phyloP scores from a whole-genome alignment of 2,329 filamentous ascomycete genomes.

The Aureobasidium lini region DNA sequence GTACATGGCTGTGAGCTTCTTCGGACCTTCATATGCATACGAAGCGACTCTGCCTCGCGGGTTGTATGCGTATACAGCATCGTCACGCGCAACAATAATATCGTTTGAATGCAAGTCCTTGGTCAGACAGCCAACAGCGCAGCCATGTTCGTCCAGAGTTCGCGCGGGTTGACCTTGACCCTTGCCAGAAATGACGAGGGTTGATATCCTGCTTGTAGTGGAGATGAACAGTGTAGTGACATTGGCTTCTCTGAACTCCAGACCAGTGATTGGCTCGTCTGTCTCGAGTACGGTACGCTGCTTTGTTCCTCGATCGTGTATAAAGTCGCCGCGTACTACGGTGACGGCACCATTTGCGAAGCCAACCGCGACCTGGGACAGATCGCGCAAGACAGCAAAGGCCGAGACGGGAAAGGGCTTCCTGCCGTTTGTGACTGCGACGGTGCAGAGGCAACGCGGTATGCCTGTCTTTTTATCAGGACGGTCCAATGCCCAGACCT shows the following conservation, averaged over 20 bases:
- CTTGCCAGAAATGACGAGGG: constrained; percentile 76
- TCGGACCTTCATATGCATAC: constrained; percentile 84
- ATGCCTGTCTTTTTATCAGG: constrained; percentile 86
- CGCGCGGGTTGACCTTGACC: constrained; percentile 85
- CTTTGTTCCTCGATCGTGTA: constrained; percentile 89
- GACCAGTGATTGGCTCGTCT: constrained; percentile 88
- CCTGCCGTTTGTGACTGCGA: constrained; percentile 80
- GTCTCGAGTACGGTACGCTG: constrained; percentile 95
- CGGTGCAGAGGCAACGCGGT: constrained; percentile 78
- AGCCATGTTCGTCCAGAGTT: constrained; percentile 81
- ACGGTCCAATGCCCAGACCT: constrained; percentile 97
- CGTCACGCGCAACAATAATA: constrained; percentile 84
- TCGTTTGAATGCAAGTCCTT: constrained; percentile 72
- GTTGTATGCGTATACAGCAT: constrained; percentile 92
- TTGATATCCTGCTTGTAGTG: constrained; percentile 81
- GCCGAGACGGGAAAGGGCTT: constrained; percentile 94
- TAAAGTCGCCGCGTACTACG: constrained; percentile 84
- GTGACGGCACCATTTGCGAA: constrained; percentile 95
- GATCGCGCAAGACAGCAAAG: constrained; percentile 77
- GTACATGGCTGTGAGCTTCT: constrained; percentile 71
- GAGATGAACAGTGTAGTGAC: constrained; percentile 81
- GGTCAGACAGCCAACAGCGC: constrained; percentile 91
- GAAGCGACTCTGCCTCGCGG: constrained; percentile 77
- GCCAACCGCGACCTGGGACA: constrained; percentile 87
- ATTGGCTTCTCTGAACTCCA: constrained; percentile 62